Percentiles rank a stretch among this genome's conserved stretches.
These are phyloP conservation scores for Dactylellina haptotyla DNA, from an alignment of 2,329 filamentous ascomycete species.

Conservation along the genomic window DNA sequence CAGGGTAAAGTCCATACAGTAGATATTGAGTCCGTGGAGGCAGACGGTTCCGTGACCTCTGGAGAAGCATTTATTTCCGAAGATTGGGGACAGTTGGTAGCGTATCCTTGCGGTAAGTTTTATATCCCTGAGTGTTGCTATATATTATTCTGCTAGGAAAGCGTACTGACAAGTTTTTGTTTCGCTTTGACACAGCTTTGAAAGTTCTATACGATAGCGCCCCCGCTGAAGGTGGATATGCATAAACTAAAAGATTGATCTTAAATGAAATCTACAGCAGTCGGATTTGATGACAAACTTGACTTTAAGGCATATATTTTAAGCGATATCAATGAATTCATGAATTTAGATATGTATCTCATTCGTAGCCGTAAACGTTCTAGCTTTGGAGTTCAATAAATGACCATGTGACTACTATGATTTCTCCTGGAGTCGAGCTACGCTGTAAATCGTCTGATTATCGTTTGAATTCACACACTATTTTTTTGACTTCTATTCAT, in stretches of 20 bases:
- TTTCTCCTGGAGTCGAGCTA: no score
- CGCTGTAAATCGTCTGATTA: no score
- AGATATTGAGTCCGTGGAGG: constrained; percentile 12
- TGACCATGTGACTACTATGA: no score
- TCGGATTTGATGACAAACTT: no score
- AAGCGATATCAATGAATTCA: no score
- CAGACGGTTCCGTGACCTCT: constrained; percentile 24
- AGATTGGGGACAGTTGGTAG: constrained; percentile 50
- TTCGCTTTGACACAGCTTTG: constrained; percentile 40
- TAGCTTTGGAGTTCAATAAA: no score
- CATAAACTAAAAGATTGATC: not conserved
- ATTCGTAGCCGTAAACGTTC: no score
- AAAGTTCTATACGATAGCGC: constrained; percentile 42
- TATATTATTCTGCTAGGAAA: not conserved
- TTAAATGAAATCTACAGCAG: no score
- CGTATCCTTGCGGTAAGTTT: constrained; percentile 44
- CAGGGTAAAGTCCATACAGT: constrained; percentile 77
- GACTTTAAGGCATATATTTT: no score
- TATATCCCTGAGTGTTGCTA: not conserved
- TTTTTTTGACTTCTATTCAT: no score
- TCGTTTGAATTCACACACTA: no score
- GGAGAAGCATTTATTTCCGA: constrained; percentile 47
- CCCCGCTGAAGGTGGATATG: not conserved
- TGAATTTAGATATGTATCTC: no score
- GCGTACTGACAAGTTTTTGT: constrained; percentile 4